phyloP scores from a whole-genome alignment of 805 yeast genomes.

The Teunomyces kruisii region DNA sequence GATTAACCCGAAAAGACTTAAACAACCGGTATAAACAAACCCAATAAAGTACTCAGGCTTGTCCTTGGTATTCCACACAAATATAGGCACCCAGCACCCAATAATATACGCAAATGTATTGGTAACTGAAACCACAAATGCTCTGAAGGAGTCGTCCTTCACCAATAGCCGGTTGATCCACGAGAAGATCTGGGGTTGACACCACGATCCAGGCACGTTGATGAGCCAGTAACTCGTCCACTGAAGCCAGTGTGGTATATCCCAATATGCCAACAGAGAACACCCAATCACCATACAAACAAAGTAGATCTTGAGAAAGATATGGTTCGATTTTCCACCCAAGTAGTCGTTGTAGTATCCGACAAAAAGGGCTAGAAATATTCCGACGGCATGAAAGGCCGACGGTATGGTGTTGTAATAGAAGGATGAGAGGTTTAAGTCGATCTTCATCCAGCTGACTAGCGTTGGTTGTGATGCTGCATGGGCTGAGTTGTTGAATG shows the following conservation, averaged over 20 bases:
- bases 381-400: slow-evolving; percentile 36
- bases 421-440: slow-evolving; percentile 27
- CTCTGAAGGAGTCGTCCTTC: slow-evolving; percentile 31
- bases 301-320: slow-evolving; percentile 13
- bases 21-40: slow-evolving; percentile 36
- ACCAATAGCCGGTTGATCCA: slow-evolving; percentile 21
- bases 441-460: slow-evolving; percentile 45
- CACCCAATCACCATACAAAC: slow-evolving; percentile 17
- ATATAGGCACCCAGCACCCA: slow-evolving; percentile 40
- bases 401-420: slow-evolving; percentile 45
- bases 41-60: slow-evolving; percentile 39
- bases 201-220: slow-evolving; percentile 18
- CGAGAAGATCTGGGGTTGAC: slow-evolving; percentile 21
- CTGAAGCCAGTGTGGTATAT: slow-evolving; percentile 20
- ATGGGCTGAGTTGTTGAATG: slow-evolving; percentile 38
- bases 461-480: slow-evolving; percentile 40
- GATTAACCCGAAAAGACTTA: slow-evolving; percentile 30
- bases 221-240: slow-evolving; percentile 18
- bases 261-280: slow-evolving; percentile 15
- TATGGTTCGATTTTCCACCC: slow-evolving; percentile 24
- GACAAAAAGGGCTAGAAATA: slow-evolving; percentile 32
- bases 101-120: slow-evolving; percentile 44
- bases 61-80: slow-evolving; percentile 39
- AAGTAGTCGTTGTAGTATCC: slow-evolving; percentile 38
- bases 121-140: slow-evolving; percentile 38